phyloP scores from a whole-genome alignment of 1,139 yeast species.

The Kodamaea suecica region DNA sequence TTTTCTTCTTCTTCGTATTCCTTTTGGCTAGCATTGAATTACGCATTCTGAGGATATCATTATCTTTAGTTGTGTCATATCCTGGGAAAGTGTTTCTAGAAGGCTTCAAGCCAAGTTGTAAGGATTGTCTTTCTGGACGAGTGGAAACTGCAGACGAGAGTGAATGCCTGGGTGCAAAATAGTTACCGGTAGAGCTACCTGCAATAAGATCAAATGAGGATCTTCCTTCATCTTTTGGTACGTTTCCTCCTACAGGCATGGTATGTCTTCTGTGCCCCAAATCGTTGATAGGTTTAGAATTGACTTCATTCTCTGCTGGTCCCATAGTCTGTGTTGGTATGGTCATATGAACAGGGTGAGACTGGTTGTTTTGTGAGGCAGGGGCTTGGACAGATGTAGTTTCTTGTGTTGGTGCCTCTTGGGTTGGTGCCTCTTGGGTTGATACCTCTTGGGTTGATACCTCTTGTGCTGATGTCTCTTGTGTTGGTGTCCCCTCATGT shows the following conservation, averaged over 20 bases:
- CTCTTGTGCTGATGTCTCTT: too few relatives aligned
- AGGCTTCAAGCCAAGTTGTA: constrained; percentile 10
- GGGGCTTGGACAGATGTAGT: too few relatives aligned
- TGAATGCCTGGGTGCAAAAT: neutral
- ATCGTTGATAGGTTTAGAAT: too few relatives aligned
- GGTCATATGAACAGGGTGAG: too few relatives aligned
- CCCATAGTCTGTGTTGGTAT: too few relatives aligned
- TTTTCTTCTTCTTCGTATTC: constrained; percentile 29
- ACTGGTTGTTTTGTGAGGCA: too few relatives aligned
- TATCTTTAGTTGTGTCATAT: constrained; percentile 12
- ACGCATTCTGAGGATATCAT: constrained; percentile 45
- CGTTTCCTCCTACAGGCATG: constrained; percentile 9
- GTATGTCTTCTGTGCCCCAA: constrained; percentile 23
- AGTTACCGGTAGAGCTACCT: neutral
- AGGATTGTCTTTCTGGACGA: constrained; percentile 12
- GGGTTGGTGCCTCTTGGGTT: too few relatives aligned
- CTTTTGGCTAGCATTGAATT: constrained; percentile 42
- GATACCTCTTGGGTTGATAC: too few relatives aligned
- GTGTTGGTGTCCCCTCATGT: too few relatives aligned
- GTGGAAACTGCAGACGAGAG: neutral
- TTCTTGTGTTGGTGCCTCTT: too few relatives aligned
- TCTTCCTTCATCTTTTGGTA: neutral
- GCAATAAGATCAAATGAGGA: neutral
- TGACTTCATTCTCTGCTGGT: too few relatives aligned
- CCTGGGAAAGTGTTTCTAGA: constrained; percentile 23